Percentiles rank a stretch among this genome's conserved stretches.
Conservation (phyloP, 2,329 filamentous ascomycete species). For the Trichophyton benhamiae region DNA sequence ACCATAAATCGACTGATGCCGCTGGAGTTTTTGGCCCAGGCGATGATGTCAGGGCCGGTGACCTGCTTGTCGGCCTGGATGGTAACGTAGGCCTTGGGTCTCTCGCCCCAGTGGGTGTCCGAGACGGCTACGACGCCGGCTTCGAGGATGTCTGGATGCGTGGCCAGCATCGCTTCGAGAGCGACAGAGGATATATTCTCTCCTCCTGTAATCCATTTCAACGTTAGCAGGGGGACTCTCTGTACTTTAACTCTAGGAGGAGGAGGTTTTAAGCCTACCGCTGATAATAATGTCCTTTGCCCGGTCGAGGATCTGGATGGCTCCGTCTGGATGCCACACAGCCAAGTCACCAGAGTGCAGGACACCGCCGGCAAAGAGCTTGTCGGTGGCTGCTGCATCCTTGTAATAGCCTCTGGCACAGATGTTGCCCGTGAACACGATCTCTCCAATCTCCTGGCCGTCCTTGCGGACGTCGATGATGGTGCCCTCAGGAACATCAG, state of each 20-base stretch:
- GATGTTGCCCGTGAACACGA: slow-evolving; percentile 83
- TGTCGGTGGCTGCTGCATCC: slow-evolving; percentile 70
- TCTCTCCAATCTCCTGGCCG: slow-evolving; percentile 67
- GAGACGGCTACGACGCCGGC: slow-evolving; percentile 78
- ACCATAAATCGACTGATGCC: slow-evolving; percentile 87
- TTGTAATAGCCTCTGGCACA: slow-evolving; percentile 88
- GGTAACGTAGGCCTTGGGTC: slow-evolving; percentile 89
- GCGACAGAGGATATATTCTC: slow-evolving; percentile 96
- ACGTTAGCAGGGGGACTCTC: not conserved
- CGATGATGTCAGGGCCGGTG: slow-evolving; percentile 57
- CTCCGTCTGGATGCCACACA: slow-evolving; percentile 83
- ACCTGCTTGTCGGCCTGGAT: slow-evolving; percentile 54
- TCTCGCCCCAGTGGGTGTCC: slow-evolving; percentile 86
- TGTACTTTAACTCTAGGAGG: no score
- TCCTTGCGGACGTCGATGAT: slow-evolving; percentile 57
- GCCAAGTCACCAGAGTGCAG: slow-evolving; percentile 85
- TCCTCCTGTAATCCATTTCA: slow-evolving; percentile 48
- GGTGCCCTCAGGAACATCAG: slow-evolving; percentile 54
- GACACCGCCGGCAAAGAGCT: slow-evolving; percentile 76
- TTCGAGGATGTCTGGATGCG: slow-evolving; percentile 81
- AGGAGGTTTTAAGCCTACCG: slow-evolving; percentile 39
- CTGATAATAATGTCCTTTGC: slow-evolving; percentile 98
- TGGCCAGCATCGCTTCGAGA: slow-evolving; percentile 75
- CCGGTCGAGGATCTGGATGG: slow-evolving; percentile 81
- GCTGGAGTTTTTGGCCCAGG: slow-evolving; percentile 72